Evolutionary conservation across 768 basidiomycete species (phyloP), one percentile per base, ranked within the genome.

Genomic region (Collybiopsis luxurians): DNA sequence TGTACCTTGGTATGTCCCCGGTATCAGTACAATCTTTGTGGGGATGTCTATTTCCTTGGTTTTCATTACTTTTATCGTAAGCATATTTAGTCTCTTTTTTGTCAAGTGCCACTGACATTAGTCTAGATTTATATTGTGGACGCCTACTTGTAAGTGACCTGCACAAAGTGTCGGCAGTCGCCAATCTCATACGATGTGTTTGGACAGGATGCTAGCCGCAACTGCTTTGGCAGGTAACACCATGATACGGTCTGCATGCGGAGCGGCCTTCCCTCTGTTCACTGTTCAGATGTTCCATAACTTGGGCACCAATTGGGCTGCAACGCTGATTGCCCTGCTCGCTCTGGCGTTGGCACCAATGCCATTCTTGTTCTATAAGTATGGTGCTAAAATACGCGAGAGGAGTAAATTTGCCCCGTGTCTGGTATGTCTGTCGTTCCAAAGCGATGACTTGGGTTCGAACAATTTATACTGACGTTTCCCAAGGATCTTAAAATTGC

Each of bases 361-460:
- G 48, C 87, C 88, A 1, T 84, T 87, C 71, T 63, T 87, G 31
- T 89, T 90, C 73, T 86, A 84, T 70, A 80, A 79, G 53, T 89
- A 83, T 66, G 88, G 89, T 2, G 67, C 81, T 1, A 64, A 63
- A 27, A 82, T 90, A 53, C 75, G 89, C 9, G 64, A 69, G 13
- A 73, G 73, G 56, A 86, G 84, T 60, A 80, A 70, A 57, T 86
- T 82, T 61, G 83, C 86, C 0, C 79, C 79, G 13, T 79, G 79
- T 34, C 13, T 34, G 31, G 31, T 34, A 34, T 34, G 31, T n/a
- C n/a, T 34, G 31, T 34, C 31, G 13, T 34, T 34, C 13, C 31
- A 34, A 6, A n/a, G n/a, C n/a, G n/a, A n/a, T n/a, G n/a, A n/a
- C n/a, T n/a, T n/a, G n/a, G n/a, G n/a, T n/a, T n/a, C n/a, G n/a